A percentile compares a stretch with the other conserved stretches of the same genome.
Conservation (phyloP, 768 basidiomycete species). For the Psilocybe cyanescens region DNA sequence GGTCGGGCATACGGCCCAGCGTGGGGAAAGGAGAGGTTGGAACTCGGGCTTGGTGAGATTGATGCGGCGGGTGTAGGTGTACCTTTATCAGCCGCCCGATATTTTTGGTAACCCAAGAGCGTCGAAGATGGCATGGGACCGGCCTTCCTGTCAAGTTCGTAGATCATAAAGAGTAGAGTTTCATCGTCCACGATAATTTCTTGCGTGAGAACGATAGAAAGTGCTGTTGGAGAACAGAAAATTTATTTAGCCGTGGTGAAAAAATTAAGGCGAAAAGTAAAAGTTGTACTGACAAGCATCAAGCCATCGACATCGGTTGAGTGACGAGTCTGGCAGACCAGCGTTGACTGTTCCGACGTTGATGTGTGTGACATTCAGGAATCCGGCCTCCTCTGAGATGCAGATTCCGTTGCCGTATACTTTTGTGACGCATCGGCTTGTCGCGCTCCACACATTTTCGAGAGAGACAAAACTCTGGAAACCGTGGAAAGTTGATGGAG, state of each 20-base stretch:
- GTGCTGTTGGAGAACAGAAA: constrained; percentile 40
- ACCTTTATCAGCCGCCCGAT: constrained; percentile 32
- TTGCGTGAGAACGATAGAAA: constrained; percentile 66
- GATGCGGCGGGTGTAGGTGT: constrained; percentile 18
- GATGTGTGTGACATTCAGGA: constrained; percentile 51
- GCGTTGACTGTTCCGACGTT: constrained; percentile 56
- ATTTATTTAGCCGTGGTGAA: constrained; percentile 24
- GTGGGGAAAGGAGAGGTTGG: constrained; percentile 22
- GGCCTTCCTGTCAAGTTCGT: constrained; percentile 66
- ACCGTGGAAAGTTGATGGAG: constrained; percentile 63
- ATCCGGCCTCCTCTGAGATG: constrained; percentile 55
- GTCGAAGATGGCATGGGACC: constrained; percentile 61
- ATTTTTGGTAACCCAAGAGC: constrained; percentile 54
- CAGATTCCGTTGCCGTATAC: constrained; percentile 55
- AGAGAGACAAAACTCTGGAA: constrained; percentile 63
- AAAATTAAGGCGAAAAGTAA: constrained; percentile 20
- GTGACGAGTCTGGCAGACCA: constrained; percentile 66
- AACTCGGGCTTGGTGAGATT: constrained; percentile 26
- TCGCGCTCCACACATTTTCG: constrained; percentile 52
- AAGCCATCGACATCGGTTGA: constrained; percentile 73
- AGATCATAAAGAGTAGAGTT: constrained; percentile 65
- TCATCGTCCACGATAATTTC: constrained; percentile 70
- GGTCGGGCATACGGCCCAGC: constrained; percentile 30
- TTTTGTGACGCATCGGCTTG: constrained; percentile 67
- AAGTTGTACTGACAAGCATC: constrained; percentile 57